Conservation (phyloP, 768 basidiomycete genomes). For the Suillus alpinus region DNA sequence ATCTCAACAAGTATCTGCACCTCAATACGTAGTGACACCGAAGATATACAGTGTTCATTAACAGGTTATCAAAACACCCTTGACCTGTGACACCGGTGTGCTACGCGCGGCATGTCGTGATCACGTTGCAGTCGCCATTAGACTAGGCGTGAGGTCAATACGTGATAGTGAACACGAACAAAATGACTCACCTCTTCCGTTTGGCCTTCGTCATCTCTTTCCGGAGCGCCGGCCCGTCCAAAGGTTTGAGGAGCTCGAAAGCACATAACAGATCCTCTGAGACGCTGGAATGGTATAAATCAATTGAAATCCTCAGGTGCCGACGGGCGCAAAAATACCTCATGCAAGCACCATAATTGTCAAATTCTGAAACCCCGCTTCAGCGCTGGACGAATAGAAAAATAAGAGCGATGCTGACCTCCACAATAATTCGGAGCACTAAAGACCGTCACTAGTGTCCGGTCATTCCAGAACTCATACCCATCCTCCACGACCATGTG, state of each 20-base stretch:
- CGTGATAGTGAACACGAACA: constrained; percentile 1
- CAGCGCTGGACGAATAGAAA: constrained; percentile 8
- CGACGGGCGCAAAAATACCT: constrained; percentile 46
- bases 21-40: not conserved
- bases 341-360: constrained; percentile 95
- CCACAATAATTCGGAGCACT: constrained; percentile 97
- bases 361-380: constrained; percentile 62
- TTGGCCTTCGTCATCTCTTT: constrained; percentile 99
- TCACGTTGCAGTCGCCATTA: constrained; percentile 35
- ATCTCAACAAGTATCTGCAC: constrained; percentile 10
- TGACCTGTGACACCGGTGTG: constrained; percentile 2
- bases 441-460: constrained; percentile 97
- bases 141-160: constrained; percentile 12
- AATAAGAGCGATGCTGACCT: constrained; percentile 51
- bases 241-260: constrained; percentile 94
- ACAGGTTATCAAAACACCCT: not conserved
- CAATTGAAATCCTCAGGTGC: constrained; percentile 9
- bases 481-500: constrained; percentile 99
- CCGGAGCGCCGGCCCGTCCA: constrained; percentile 90
- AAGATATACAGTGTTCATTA: not conserved
- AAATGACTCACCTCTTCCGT: constrained; percentile 76
- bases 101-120: not conserved
- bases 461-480: constrained; percentile 99
- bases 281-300: constrained; percentile 50
- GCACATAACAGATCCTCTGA: constrained; percentile 97